Conservation (phyloP, 1,284 basidiomycete genomes). For the Ganoderma resinaceum region DNA sequence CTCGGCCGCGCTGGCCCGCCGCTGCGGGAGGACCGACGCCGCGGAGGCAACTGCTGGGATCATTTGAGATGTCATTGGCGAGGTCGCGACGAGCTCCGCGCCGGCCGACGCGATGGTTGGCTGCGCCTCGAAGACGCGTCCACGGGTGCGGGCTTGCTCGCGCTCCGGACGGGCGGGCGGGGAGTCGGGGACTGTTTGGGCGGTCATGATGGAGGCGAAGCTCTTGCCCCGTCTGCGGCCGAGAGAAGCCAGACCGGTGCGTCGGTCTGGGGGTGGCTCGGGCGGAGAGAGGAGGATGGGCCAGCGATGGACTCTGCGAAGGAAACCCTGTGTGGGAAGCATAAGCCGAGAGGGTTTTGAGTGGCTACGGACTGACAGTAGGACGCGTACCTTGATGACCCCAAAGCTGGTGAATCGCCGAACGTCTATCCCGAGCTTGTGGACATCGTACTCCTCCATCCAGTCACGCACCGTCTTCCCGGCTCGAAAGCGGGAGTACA, state of each 20-base stretch:
- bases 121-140: constrained; percentile 35
- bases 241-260: constrained; percentile 22
- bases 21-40: constrained; percentile 20
- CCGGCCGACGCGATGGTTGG: constrained; percentile 35
- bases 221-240: constrained; percentile 35
- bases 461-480: constrained; percentile 89
- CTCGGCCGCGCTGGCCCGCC: constrained; percentile 44
- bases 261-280: constrained; percentile 21
- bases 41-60: constrained; percentile 7
- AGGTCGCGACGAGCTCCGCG: constrained; percentile 33
- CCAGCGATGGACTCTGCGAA: constrained; percentile 92
- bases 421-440: constrained; percentile 83
- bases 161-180: constrained; percentile 19
- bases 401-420: constrained; percentile 97
- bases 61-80: constrained; percentile 12
- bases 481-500: constrained; percentile 89
- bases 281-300: constrained; percentile 67
- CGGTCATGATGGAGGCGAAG: constrained; percentile 20
- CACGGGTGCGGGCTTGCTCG: constrained; percentile 25
- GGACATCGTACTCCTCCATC: constrained; percentile 83
- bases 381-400: constrained; percentile 83
- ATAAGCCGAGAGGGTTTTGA: not conserved
- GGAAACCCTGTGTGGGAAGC: constrained; percentile 72
- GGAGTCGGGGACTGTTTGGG: constrained; percentile 28
- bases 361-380: not conserved